Evolutionary conservation across 345 rosid species (phyloP).

Genomic region (Hirschfeldia incana): DNA sequence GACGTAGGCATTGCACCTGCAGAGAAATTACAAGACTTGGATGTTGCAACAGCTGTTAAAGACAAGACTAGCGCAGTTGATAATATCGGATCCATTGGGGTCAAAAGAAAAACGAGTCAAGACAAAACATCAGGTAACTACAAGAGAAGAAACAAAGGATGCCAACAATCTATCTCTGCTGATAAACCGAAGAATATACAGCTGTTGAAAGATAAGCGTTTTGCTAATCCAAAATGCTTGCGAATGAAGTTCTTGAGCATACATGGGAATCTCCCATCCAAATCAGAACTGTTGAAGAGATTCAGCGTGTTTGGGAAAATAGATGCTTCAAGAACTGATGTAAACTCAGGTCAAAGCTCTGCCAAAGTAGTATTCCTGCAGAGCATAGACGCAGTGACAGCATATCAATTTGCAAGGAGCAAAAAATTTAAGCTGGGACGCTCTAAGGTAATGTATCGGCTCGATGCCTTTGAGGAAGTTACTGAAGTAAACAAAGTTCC

Average conservation of each 20-base stretch:
- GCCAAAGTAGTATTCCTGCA: constrained; percentile 34
- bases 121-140: constrained; percentile 9
- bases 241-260: constrained; percentile 34
- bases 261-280: constrained; percentile 29
- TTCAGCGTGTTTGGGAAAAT: constrained; percentile 41
- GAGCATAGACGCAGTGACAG: constrained; percentile 40
- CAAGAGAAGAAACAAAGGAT: constrained; percentile 33
- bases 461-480: constrained; percentile 22
- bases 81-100: constrained; percentile 22
- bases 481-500: neutral
- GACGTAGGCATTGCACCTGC: constrained; percentile 13
- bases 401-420: constrained; percentile 39
- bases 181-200: constrained; percentile 20
- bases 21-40: constrained; percentile 16
- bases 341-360: constrained; percentile 17
- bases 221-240: constrained; percentile 35
- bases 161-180: constrained; percentile 4
- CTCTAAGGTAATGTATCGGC: constrained; percentile 24
- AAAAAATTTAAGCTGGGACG: constrained; percentile 33
- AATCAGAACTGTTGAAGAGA: constrained; percentile 36
- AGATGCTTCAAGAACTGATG: constrained; percentile 28
- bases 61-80: neutral
- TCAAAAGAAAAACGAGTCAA: constrained; percentile 25
- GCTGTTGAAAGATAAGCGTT: constrained; percentile 24
- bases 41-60: constrained; percentile 16